These are phyloP conservation scores for Rhododendron molle DNA, from an alignment of 148 eudicot genomes.

Conservation along the genomic window DNA sequence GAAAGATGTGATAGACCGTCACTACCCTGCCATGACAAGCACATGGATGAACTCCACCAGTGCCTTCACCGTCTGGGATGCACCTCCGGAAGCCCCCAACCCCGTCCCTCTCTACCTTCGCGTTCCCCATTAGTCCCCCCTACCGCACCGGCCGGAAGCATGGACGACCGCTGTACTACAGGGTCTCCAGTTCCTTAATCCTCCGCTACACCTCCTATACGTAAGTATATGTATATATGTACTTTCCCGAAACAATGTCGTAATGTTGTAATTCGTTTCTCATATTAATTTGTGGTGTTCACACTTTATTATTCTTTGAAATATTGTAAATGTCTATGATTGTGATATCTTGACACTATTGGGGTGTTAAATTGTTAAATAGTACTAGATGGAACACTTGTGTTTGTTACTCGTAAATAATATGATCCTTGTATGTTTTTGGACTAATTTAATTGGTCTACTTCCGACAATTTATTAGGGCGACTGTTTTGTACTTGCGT, in stretches of 20 bases:
- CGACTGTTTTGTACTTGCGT: background rate
- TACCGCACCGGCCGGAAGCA: background rate
- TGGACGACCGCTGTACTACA: background rate
- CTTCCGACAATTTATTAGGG: background rate
- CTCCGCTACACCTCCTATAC: background rate
- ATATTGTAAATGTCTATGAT: background rate
- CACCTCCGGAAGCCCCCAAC: constrained; percentile 18
- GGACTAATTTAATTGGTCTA: background rate
- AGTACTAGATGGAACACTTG: background rate
- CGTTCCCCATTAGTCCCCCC: constrained; percentile 8
- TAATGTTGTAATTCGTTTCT: background rate
- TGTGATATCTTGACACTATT: background rate
- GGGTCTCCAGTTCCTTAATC: background rate
- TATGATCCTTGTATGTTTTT: background rate
- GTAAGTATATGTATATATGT: background rate
- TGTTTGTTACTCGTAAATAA: background rate
- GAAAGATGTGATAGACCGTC: constrained; percentile 39
- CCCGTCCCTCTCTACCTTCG: constrained; percentile 36
- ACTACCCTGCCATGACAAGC: constrained; percentile 31
- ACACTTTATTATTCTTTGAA: background rate
- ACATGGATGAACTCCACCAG: constrained; percentile 39
- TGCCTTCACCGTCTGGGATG: constrained; percentile 43
- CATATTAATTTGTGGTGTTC: background rate
- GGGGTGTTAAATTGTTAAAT: background rate
- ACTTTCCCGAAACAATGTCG: background rate